Percentiles rank a stretch among this genome's conserved stretches.
phyloP scores from a whole-genome alignment of 164 flowering plant species.

The Piper longum region DNA sequence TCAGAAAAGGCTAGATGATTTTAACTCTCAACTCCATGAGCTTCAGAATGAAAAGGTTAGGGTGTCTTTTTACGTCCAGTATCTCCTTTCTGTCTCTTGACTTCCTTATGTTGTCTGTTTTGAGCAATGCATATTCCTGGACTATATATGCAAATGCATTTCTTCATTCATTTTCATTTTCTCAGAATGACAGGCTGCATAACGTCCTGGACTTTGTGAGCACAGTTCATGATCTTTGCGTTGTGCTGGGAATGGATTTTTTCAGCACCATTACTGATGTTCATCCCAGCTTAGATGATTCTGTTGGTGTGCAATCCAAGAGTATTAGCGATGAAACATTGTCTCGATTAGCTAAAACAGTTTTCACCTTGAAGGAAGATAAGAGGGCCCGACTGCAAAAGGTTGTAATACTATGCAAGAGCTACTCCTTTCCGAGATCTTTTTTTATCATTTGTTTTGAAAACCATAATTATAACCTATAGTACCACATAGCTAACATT shows the following conservation, averaged over 20 bases:
- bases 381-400: conserved; percentile 72
- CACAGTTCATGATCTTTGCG: conserved; percentile 90
- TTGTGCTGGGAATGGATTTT: conserved; percentile 88
- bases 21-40: conserved; percentile 65
- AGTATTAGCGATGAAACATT: conserved; percentile 90
- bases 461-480: too few relatives aligned
- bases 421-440: background rate
- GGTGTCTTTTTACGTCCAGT: conserved; percentile 3
- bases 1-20: conserved; percentile 69
- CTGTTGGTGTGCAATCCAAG: conserved; percentile 67
- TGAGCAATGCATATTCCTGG: background rate
- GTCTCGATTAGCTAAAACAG: conserved; percentile 65
- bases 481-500: too few relatives aligned
- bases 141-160: background rate
- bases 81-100: background rate
- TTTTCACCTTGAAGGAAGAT: conserved; percentile 61
- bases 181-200: conserved; percentile 81
- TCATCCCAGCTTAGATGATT: conserved; percentile 83
- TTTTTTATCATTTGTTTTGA: background rate
- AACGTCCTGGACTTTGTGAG: conserved; percentile 88
- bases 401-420: conserved; percentile 22
- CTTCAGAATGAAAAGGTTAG: conserved; percentile 85
- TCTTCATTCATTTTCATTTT: background rate
- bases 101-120: background rate
- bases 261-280: conserved; percentile 75